Evolutionary conservation across 2,329 filamentous ascomycete species (phyloP).

Genomic region (Alternaria atra): DNA sequence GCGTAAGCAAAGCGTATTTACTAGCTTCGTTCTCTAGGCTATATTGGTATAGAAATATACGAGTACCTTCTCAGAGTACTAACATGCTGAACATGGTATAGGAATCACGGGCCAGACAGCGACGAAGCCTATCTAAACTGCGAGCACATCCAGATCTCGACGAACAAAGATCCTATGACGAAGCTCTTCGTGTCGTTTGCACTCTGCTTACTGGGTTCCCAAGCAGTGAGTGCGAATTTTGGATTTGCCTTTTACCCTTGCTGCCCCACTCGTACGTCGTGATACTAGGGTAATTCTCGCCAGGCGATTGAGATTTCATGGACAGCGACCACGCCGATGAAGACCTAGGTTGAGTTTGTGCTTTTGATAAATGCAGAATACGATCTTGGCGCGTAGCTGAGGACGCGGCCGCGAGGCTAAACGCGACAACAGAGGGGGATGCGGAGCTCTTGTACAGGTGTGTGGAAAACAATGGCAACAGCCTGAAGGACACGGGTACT

Average conservation of each 20-base stretch:
- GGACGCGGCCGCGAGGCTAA: neutral
- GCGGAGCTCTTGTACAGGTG: rapidly evolving
- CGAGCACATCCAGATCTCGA: neutral
- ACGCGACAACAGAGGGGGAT: neutral
- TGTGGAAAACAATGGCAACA: rapidly evolving
- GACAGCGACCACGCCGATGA: too few relatives aligned
- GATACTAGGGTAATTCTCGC: too few relatives aligned
- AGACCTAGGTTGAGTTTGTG: too few relatives aligned
- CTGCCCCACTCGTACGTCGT: too few relatives aligned
- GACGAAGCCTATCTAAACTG: too few relatives aligned
- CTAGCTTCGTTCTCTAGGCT: too few relatives aligned
- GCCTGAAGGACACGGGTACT: neutral
- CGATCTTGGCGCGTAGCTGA: neutral
- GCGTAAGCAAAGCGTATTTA: too few relatives aligned
- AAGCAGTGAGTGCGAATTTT: too few relatives aligned
- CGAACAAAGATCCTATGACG: neutral
- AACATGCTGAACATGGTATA: neutral
- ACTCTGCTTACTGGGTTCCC: neutral
- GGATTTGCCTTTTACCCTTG: too few relatives aligned
- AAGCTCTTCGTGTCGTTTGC: neutral
- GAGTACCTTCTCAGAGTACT: neutral
- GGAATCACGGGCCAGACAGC: neutral
- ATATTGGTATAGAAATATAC: neutral
- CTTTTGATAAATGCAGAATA: neutral
- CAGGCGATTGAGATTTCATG: too few relatives aligned